A percentile compares a stretch with the other conserved stretches of the same genome.
phyloP scores from a whole-genome alignment of 2,329 filamentous ascomycete genomes.

The Colletotrichum lindemuthianum region DNA sequence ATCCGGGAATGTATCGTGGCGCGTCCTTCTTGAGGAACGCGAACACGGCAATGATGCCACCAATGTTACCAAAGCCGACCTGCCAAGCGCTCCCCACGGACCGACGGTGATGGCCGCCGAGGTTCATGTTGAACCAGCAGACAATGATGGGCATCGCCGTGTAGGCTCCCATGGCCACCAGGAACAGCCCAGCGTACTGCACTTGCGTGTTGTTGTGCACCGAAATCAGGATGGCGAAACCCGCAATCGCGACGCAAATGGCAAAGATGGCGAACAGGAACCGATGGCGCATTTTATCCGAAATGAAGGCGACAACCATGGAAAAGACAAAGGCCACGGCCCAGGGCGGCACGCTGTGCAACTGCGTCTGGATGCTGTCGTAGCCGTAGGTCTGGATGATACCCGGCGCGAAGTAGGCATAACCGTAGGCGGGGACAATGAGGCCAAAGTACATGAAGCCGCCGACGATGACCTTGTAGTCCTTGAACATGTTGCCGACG shows the following conservation, averaged over 20 bases:
- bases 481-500: constrained; percentile 72
- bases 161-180: constrained; percentile 83
- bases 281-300: constrained; percentile 78
- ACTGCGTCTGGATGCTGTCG: constrained; percentile 64
- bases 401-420: constrained; percentile 79
- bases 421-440: constrained; percentile 80
- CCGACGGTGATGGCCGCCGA: constrained; percentile 76
- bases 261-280: constrained; percentile 77
- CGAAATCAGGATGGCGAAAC: constrained; percentile 78
- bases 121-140: constrained; percentile 86
- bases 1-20: constrained; percentile 76
- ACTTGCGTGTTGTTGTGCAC: constrained; percentile 74
- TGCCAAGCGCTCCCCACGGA: constrained; percentile 80
- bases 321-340: constrained; percentile 80
- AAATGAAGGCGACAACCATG: constrained; percentile 77
- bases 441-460: constrained; percentile 86
- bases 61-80: constrained; percentile 81
- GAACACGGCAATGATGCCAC: constrained; percentile 81
- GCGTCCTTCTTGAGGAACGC: constrained; percentile 73
- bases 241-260: constrained; percentile 75
- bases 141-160: constrained; percentile 89
- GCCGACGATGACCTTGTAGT: constrained; percentile 78
- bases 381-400: constrained; percentile 77
- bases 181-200: constrained; percentile 83
- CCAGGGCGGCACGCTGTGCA: constrained; percentile 68